Evolutionary conservation across 2,329 filamentous ascomycete genomes (phyloP).

Genomic region (Colletotrichum liaoningense): DNA sequence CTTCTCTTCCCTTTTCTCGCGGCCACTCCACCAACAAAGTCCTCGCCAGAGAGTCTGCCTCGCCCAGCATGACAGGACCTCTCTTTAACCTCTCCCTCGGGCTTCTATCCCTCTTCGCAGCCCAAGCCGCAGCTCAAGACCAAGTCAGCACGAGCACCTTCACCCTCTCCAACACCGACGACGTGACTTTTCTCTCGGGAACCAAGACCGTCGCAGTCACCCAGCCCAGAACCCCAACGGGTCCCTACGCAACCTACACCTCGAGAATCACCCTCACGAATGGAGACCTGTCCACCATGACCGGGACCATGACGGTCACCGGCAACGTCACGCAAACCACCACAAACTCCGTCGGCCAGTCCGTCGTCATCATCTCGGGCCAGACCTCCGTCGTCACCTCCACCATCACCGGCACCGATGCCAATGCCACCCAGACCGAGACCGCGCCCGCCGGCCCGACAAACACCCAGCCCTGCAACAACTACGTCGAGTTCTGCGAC

Average conservation of each 20-base stretch:
- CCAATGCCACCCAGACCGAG: constrained; percentile 53
- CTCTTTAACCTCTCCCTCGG: constrained; percentile 14
- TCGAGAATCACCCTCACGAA: constrained; percentile 55
- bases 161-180: constrained; percentile 31
- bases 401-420: constrained; percentile 42
- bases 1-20: no score
- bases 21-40: background rate
- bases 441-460: constrained; percentile 59
- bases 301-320: constrained; percentile 47
- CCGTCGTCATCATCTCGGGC: constrained; percentile 60
- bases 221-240: constrained; percentile 53
- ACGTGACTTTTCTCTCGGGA: constrained; percentile 31
- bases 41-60: constrained; percentile 17
- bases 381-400: constrained; percentile 55
- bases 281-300: constrained; percentile 39
- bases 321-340: constrained; percentile 43
- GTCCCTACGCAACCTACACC: constrained; percentile 56
- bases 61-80: constrained; percentile 23
- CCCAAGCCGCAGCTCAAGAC: constrained; percentile 13
- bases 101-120: constrained; percentile 12
- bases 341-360: constrained; percentile 43
- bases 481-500: constrained; percentile 79
- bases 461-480: constrained; percentile 86
- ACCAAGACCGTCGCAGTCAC: constrained; percentile 40
- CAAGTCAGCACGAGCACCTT: constrained; percentile 10